Evolutionary conservation across 176 grass and related monocot species (phyloP).

Genomic region (Carex myosuroides): DNA sequence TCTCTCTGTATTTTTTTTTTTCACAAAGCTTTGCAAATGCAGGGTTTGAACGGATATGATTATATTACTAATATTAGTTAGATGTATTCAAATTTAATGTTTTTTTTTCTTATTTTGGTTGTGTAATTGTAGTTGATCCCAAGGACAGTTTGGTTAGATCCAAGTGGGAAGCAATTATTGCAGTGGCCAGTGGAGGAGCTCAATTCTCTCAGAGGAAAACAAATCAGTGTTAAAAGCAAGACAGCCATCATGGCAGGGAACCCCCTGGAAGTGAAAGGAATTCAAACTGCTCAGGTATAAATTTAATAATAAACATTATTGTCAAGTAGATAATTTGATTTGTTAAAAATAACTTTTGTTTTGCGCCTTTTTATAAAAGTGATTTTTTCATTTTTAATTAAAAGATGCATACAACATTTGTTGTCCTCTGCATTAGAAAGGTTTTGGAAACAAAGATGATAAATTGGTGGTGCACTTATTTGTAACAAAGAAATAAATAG

Average conservation of each 20-base stretch:
- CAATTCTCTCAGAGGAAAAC: constrained; percentile 34
- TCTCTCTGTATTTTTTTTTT: neutral
- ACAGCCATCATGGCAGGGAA: neutral
- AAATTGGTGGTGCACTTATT: neutral
- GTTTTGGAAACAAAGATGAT: neutral
- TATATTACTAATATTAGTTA: neutral
- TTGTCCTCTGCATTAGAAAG: neutral
- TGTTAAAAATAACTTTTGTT: neutral
- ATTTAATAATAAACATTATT: neutral
- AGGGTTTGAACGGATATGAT: neutral
- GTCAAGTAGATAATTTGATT: neutral
- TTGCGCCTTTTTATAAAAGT: neutral
- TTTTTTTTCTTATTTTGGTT: neutral
- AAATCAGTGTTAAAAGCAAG: constrained; percentile 21
- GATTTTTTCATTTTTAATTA: neutral
- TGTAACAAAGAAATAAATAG: neutral
- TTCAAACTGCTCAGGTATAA: constrained; percentile 27
- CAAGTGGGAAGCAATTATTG: constrained; percentile 47
- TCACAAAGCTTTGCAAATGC: neutral
- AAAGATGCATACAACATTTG: neutral
- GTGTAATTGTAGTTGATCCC: constrained; percentile 32
- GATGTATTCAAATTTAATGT: neutral
- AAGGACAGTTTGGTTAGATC: constrained; percentile 49
- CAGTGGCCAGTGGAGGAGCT: constrained; percentile 71
- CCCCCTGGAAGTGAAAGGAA: constrained; percentile 36